Percentiles rank a stretch among this genome's conserved stretches.
These are phyloP conservation scores for Saccharomycopsis capsularis DNA, from an alignment of 805 yeast genomes.

Conservation along the genomic window DNA sequence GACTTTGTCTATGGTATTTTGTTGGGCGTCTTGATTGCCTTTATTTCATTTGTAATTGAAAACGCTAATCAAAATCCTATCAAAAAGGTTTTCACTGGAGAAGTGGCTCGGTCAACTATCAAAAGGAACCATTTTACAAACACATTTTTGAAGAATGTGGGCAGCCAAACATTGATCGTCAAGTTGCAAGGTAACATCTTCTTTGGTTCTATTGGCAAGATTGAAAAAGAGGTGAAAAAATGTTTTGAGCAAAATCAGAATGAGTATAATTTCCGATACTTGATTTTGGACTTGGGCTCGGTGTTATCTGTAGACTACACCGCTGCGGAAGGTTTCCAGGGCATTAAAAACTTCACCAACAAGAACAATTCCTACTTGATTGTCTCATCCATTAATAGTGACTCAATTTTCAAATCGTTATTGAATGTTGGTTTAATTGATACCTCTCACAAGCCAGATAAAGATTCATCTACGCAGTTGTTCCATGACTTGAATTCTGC, in stretches of 20 bases:
- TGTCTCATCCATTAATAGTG: constrained; percentile 67
- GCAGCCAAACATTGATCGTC: constrained; percentile 82
- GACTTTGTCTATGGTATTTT: constrained; percentile 92
- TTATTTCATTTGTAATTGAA: constrained; percentile 90
- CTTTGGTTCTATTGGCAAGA: constrained; percentile 92
- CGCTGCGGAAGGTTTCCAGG: constrained; percentile 91
- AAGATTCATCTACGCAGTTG: constrained; percentile 41
- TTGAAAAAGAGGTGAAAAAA: constrained; percentile 66
- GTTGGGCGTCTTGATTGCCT: constrained; percentile 85
- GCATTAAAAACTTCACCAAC: constrained; percentile 71
- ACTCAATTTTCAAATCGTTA: constrained; percentile 60
- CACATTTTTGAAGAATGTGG: constrained; percentile 75
- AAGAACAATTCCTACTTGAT: constrained; percentile 65
- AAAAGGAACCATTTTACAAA: constrained; percentile 86
- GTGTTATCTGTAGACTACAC: constrained; percentile 81
- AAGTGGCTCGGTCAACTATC: constrained; percentile 85
- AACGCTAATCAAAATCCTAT: constrained; percentile 82
- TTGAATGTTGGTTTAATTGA: constrained; percentile 79
- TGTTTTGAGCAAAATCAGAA: constrained; percentile 42
- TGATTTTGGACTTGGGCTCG: constrained; percentile 78
- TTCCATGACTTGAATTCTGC: constrained; percentile 80
- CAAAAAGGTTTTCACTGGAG: constrained; percentile 77
- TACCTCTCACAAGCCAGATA: constrained; percentile 35
- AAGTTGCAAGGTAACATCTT: constrained; percentile 84
- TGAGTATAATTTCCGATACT: constrained; percentile 50